Evolutionary conservation across 2,329 filamentous ascomycete genomes (phyloP), one percentile per base, ranked within the genome.

Genomic region (Arthrobotrys sinensis): DNA sequence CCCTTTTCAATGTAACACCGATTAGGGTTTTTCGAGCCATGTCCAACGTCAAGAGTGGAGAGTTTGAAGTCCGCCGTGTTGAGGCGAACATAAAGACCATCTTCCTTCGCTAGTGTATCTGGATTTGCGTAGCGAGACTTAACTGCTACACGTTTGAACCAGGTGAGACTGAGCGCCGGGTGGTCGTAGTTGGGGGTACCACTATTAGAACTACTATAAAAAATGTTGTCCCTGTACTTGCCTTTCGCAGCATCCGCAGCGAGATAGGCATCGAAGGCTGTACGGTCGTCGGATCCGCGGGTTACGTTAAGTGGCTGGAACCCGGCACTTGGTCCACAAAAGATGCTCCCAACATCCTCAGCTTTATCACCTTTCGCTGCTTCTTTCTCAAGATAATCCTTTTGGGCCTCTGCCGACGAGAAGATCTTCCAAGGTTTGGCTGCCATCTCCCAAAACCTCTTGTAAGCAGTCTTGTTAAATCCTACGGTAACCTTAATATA

Each of bases 1-100:
- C 46, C 40, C 12, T 64, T 64, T 21, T 64, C 60, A 12, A 64
- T 64, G 16, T 64, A 64, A 12, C 60, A 64, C 21, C 60, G 32
- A 2, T 36, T 46, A 10, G 60, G 60, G n/a, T 14, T 36, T 3
- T 8, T 34, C 16, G 0, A 0, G 2, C 38, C 60, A 21, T 34
- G 14, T 1, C 28, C 40, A n/a, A 19, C 8, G 21, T 36, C 24
- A 4, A 64, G 40, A 3, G 60, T 48, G 4, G 60, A 64, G 11
- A 48, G n/a, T 7, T 34, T 48, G 24, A 64, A 64, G 24, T 64
- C 60, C 1, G 19, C 24, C 40, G 48, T 50, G 16, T 64, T 46
- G 1, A 64, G 43, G 19, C 60, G 60, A 19, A 64, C 60, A 14
- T 64, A 64, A 24, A 64, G 60, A 21, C 60, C 60, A 24, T 36